Base-by-base conservation (phyloP, 805 yeast genomes). In the Trichomonascus vanleenenianus region DNA sequence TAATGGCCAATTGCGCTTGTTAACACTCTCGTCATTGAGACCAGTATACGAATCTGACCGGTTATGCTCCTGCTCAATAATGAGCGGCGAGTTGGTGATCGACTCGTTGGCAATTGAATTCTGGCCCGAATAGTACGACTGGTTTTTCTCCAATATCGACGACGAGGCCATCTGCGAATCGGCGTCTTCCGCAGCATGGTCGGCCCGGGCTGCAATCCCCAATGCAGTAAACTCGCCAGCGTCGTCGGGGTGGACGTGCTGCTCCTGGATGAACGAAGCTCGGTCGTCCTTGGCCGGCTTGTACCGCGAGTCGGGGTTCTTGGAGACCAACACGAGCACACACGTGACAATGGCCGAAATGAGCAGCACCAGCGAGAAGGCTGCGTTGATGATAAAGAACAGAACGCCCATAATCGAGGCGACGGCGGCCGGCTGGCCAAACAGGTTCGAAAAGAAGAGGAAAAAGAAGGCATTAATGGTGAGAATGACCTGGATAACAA, bases 211-310 rank as follows among this genome's bases (percentile, higher is more conserved):
- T n/a, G 88, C 85, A 12, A 70, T 60, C 49, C 95, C 95, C 50
- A 86, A 71, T 2, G 89, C 95, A 35, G 79, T 58, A 49, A 85
- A 70, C 48, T 65, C 71, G 36, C 58, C 66, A 35, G 59, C 62
- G 11, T 52, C 59, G 36, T 52, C 52, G 42, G 55, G 37, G 30
- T 50, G 55, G 59, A 83, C 93, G 34, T 43, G 37, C 30, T 55
- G 51, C 39, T 59, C 62, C 39, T 52, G 49, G 39, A 64, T 58
- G 79, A 89, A 89, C 8, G 96, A 86, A 18, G 87, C 80, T 75
- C 97, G 80, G 63, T 89, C 96, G 65, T 89, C 97, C 57, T 73
- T 81, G 9, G 95, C 94, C 10, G 94, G 93, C 43, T 84, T 85
- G 62, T 84, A 84, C 63, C 93, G 76, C 9, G 88, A 79, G 64